Evolutionary conservation across 202 grass and related monocot species (phyloP), one percentile per base, ranked within the genome.

Genomic region (Brachypodium distachyon): DNA sequence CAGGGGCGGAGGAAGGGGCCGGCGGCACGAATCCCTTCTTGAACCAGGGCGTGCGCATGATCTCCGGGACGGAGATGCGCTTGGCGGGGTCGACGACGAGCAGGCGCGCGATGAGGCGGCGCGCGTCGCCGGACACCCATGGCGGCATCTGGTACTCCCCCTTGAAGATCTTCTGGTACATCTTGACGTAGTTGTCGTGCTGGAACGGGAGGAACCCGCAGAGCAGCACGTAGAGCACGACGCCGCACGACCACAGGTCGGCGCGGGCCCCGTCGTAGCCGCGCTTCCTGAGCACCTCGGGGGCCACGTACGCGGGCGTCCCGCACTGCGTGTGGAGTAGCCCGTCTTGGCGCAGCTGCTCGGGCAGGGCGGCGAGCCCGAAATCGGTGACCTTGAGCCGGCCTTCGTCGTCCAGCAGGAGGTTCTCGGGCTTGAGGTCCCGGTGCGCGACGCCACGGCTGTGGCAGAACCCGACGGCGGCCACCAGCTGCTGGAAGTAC

Each of bases 371-470:
- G 11, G 96, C 93, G 47, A 99, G 92, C 17, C 96, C 96, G 77
- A 99, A 99, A 77, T 99, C 96, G 36, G 96, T 90, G 71, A 99
- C 89, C 93, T 92, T 96, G 71, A 96, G 81, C 25, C 85, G 23
- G 0, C 90, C 91, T 0, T 41, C 70, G 61, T 83, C 94, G 70
- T 93, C 94, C 5, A 97, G 82, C 9, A 97, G 88, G 0, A 97
- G 88, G 78, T 97, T 97, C 88, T 97, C 94, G 4, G 91, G 94
- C 88, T 97, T 97, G 70, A 97, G 72, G 83, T 97, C 96, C n/a
- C 96, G 92, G 74, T 99, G 96, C 43, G 89, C 90, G 66, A 95
- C 89, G 70, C 96, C 92, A 9, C 89, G 92, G 67, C 85, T 67
- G 86, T 99, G 96, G 85, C 96, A 99, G 87, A 90, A 99, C 36